Conservation (phyloP, 805 yeast species). For the Candida awuae region DNA sequence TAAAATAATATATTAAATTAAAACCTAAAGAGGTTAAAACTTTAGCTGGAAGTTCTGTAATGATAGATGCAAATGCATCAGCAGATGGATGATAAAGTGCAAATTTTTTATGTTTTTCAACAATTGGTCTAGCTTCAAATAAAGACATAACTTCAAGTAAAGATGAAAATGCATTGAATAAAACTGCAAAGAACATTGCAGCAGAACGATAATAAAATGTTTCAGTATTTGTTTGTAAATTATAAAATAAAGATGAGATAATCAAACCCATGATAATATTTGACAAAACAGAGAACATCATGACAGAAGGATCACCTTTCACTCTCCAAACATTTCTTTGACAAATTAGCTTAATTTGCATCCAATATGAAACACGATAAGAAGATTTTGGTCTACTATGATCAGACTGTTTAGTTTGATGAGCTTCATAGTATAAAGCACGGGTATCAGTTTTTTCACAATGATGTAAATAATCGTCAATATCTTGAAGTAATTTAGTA, state of each 20-base stretch:
- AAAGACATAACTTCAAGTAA: slow-evolving; percentile 48
- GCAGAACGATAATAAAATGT: slow-evolving; percentile 53
- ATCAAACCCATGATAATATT: slow-evolving; percentile 48
- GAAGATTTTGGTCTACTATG: slow-evolving; percentile 41
- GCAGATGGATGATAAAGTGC: slow-evolving; percentile 52
- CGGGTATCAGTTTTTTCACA: slow-evolving; percentile 8
- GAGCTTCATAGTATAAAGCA: slow-evolving; percentile 13
- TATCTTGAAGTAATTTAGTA: slow-evolving; percentile 26
- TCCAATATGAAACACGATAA: slow-evolving; percentile 41
- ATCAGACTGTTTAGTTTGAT: slow-evolving; percentile 41
- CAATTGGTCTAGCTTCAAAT: slow-evolving; percentile 48
- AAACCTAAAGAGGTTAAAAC: slow-evolving; percentile 36
- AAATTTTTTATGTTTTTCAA: slow-evolving; percentile 50
- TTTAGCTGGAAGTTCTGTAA: slow-evolving; percentile 53
- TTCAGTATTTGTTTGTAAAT: slow-evolving; percentile 33
- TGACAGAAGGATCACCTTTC: slow-evolving; percentile 42
- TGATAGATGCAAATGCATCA: slow-evolving; percentile 53
- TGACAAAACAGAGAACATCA: slow-evolving; percentile 35
- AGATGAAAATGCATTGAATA: slow-evolving; percentile 56
- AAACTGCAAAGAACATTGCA: slow-evolving; percentile 57
- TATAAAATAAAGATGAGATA: slow-evolving; percentile 51
- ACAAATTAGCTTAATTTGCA: slow-evolving; percentile 43
- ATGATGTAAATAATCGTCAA: slow-evolving; percentile 27
- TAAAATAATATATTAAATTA: slow-evolving; percentile 43
- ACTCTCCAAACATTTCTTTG: slow-evolving; percentile 42